Evolutionary conservation across 768 basidiomycete genomes (phyloP).

Genomic region (Podaxis sp.): DNA sequence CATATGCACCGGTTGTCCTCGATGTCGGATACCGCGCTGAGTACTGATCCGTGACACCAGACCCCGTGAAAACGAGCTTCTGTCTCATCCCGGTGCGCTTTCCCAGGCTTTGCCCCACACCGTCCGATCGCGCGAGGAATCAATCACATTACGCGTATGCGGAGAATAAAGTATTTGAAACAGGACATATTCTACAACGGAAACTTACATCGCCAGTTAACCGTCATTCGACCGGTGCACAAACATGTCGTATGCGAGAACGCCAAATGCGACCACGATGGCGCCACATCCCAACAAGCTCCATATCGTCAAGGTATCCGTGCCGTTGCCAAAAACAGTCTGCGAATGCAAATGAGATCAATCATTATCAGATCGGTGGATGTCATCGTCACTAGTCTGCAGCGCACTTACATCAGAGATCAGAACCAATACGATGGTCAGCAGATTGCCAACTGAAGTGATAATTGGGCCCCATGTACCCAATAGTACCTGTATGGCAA

Average conservation of each 20-base stretch:
- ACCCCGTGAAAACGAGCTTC: not conserved
- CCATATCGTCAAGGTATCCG: conserved; percentile 63
- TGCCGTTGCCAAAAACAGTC: conserved; percentile 61
- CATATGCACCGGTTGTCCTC: too few relatives aligned
- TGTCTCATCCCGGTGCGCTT: not conserved
- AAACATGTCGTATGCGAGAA: conserved; percentile 74
- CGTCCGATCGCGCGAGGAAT: not conserved
- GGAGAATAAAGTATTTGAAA: not conserved
- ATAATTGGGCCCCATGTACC: conserved; percentile 88
- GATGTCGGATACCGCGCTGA: not conserved
- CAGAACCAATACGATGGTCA: conserved; percentile 91
- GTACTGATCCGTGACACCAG: not conserved
- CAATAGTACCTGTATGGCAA: conserved; percentile 59
- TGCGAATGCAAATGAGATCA: conserved; percentile 18
- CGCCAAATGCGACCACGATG: conserved; percentile 81
- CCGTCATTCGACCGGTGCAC: conserved; percentile 27
- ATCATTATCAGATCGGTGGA: not conserved
- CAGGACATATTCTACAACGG: not conserved
- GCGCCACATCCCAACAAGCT: conserved; percentile 75
- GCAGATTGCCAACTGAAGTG: conserved; percentile 85
- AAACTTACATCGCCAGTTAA: not conserved
- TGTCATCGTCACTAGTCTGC: not conserved
- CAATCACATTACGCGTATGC: not conserved
- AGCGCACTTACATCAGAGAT: conserved; percentile 60
- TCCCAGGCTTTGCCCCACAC: not conserved